Evolutionary conservation across 805 yeast species (phyloP).

Genomic region (Blastobotrys terrestris): DNA sequence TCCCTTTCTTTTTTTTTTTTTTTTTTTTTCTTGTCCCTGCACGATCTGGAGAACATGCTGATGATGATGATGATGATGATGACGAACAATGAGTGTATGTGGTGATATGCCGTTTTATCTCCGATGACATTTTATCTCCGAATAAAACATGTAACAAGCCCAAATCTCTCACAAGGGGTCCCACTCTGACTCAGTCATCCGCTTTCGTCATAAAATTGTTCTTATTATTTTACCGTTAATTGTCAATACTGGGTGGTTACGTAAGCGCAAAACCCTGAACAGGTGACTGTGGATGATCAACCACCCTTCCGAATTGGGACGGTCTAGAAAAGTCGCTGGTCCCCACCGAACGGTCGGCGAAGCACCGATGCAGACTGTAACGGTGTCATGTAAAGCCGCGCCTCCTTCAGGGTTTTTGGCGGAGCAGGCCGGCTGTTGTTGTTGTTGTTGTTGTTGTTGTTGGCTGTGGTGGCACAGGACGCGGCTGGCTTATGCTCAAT

Average conservation of each 20-base stretch:
- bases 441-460: no score
- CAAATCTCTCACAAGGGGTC: no score
- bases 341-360: background rate
- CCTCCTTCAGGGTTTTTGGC: background rate
- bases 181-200: no score
- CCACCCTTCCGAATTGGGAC: background rate
- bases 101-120: no score
- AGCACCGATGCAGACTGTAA: background rate
- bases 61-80: background rate
- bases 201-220: no score
- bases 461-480: background rate
- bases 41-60: no score
- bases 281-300: background rate
- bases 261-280: background rate
- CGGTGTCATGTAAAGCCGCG: background rate
- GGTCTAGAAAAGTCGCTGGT: background rate
- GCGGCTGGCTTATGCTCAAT: no score
- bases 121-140: no score
- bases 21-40: no score
- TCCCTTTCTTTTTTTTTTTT: no score
- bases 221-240: background rate
- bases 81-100: background rate
- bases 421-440: no score
- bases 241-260: background rate
- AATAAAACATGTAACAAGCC: no score